A percentile compares a stretch with the other conserved stretches of the same genome.
Conservation (phyloP, 345 rosid genomes). For the Eutrema heterophyllum region DNA sequence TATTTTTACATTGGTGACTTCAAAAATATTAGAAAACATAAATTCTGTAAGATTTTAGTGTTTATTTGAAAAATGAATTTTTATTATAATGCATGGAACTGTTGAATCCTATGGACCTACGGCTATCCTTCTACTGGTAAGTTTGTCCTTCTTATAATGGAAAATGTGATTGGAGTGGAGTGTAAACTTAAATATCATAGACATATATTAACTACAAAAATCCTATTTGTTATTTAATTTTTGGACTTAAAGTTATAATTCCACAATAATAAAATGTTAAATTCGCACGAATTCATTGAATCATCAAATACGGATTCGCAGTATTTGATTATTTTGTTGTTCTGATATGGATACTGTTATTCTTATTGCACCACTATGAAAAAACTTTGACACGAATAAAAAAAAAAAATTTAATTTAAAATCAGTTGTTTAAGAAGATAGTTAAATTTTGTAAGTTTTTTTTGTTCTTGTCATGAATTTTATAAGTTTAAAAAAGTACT, state of each 20-base stretch:
- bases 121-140: not conserved
- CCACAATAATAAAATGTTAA: not conserved
- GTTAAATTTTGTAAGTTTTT: not conserved
- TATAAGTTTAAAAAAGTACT: not conserved
- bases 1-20: not conserved
- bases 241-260: not conserved
- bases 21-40: not conserved
- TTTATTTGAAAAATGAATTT: not conserved
- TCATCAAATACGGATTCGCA: not conserved
- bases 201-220: not conserved
- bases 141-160: slow-evolving; percentile 3
- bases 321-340: not conserved
- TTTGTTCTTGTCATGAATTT: not conserved
- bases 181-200: not conserved
- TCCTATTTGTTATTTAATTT: not conserved
- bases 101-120: slow-evolving; percentile 11
- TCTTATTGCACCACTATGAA: not conserved
- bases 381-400: not conserved
- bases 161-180: slow-evolving; percentile 1
- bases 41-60: not conserved
- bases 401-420: no score
- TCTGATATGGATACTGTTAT: not conserved
- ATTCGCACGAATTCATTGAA: not conserved
- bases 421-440: not conserved
- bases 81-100: not conserved